Conservation (phyloP, 2,329 filamentous ascomycete genomes). For the Diaporthe sp. region DNA sequence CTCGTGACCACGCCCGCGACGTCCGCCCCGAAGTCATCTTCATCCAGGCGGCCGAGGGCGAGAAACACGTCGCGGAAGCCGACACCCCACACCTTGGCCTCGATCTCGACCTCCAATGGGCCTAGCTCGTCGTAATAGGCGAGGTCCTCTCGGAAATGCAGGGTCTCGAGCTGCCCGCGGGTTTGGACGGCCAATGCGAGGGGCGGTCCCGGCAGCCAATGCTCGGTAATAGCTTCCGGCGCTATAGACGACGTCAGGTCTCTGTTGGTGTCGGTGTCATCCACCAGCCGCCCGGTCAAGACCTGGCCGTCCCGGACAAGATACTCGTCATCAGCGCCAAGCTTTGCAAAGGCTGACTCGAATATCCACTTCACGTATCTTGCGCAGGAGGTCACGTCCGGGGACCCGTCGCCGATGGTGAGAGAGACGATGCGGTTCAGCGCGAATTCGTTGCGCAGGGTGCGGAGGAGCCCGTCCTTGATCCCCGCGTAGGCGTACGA, state of each 20-base stretch:
- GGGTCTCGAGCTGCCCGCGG: constrained; percentile 43
- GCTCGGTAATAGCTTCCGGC: neutral
- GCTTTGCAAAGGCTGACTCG: neutral
- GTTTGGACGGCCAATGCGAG: neutral
- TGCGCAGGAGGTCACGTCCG: neutral
- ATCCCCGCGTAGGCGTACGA: neutral
- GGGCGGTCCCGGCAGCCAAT: neutral
- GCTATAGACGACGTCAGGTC: neutral
- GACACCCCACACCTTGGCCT: constrained; percentile 49
- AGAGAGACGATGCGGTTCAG: constrained; percentile 14
- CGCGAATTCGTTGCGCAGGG: neutral
- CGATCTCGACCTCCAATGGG: constrained; percentile 50
- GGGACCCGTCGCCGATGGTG: constrained; percentile 46
- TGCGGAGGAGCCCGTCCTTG: constrained; percentile 7
- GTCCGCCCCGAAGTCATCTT: constrained; percentile 51
- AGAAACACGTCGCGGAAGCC: constrained; percentile 54
- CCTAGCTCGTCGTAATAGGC: constrained; percentile 51
- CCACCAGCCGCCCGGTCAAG: neutral
- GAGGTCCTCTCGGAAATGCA: constrained; percentile 42
- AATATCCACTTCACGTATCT: neutral
- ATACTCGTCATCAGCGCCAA: neutral
- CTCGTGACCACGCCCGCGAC: constrained; percentile 50
- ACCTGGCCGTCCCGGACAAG: neutral
- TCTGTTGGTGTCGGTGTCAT: neutral
- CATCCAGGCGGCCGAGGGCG: constrained; percentile 50